Evolutionary conservation across 2,329 filamentous ascomycete genomes (phyloP), one percentile per base, ranked within the genome.

Genomic region (Penicillium sp.): DNA sequence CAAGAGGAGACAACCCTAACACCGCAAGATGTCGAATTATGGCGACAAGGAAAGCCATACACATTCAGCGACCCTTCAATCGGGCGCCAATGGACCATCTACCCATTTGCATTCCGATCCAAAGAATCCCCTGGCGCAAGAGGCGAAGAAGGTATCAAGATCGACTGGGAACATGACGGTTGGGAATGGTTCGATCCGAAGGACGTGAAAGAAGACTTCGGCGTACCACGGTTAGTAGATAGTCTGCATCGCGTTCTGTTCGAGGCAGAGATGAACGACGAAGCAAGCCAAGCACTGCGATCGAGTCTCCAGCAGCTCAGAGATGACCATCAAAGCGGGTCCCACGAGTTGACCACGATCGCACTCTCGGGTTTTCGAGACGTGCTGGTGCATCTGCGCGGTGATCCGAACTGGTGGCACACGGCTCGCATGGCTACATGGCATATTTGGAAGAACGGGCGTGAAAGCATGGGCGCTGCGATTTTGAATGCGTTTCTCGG

Each of bases 401-500:
- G 51, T 1, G 50, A 56, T 2, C 44, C 51, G 3, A 63, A 61
- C 6, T 82, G 80, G 74, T 86, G 81, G 80, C 63, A 62, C 22
- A 73, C 72, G 23, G 61, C 77, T n/a, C 71, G 78, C 11, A 74
- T 78, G 68, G 73, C 71, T 2, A 78, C 75, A 2, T 86, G 83
- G 77, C 78, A 84, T 61, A 66, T 86, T 1, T 80, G 78, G 64
- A 82, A 82, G 57, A 81, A 82, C 44, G 80, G 81, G 0, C 74
- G 81, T n/a, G 80, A 82, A 51, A 82, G 77, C 60, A 86, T 86
- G 81, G 77, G 77, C 1, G 77, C 81, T 0, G 76, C 81, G 1
- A 80, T 84, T 23, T 69, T 79, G 31, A 65, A 61, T 45, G 57
- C 60, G 14, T 43, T 67, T 22, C 39, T 65, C 3, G 38, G 43